phyloP scores from a whole-genome alignment of 2,329 filamentous ascomycete genomes.

The Trichophyton verrucosum region DNA sequence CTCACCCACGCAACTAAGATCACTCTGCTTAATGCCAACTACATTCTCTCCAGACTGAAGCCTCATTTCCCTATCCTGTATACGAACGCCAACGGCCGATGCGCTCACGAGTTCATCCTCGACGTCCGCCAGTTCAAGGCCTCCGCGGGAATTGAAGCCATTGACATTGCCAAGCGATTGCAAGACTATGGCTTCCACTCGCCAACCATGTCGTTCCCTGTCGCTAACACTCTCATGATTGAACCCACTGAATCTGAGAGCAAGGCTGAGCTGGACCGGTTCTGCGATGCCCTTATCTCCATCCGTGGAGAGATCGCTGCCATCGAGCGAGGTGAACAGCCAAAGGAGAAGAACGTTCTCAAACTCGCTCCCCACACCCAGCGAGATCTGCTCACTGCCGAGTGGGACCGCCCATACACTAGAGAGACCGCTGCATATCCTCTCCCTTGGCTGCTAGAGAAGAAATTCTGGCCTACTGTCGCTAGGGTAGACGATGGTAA shows the following conservation, averaged over 20 bases:
- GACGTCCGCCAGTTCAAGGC: slow-evolving; percentile 78
- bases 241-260: slow-evolving; percentile 91
- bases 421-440: slow-evolving; percentile 81
- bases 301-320: slow-evolving; percentile 77
- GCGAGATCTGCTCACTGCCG: slow-evolving; percentile 59
- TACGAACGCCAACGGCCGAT: slow-evolving; percentile 75
- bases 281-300: slow-evolving; percentile 76
- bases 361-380: slow-evolving; percentile 83
- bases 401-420: slow-evolving; percentile 74
- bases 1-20: slow-evolving; percentile 83
- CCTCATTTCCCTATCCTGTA: slow-evolving; percentile 86
- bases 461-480: slow-evolving; percentile 95
- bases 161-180: slow-evolving; percentile 90
- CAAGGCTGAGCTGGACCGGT: slow-evolving; percentile 84
- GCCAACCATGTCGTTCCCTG: slow-evolving; percentile 93
- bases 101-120: slow-evolving; percentile 94
- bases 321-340: slow-evolving; percentile 65
- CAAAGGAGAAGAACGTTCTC: slow-evolving; percentile 66
- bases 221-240: slow-evolving; percentile 93
- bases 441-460: slow-evolving; percentile 67
- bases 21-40: slow-evolving; percentile 92
- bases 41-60: slow-evolving; percentile 77
- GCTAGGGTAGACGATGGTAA: slow-evolving; percentile 77
- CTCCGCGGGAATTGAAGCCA: slow-evolving; percentile 70
- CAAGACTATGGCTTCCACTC: slow-evolving; percentile 97